Evolutionary conservation across 2,329 filamentous ascomycete genomes (phyloP).

Genomic region (Cordyceps cicadae): DNA sequence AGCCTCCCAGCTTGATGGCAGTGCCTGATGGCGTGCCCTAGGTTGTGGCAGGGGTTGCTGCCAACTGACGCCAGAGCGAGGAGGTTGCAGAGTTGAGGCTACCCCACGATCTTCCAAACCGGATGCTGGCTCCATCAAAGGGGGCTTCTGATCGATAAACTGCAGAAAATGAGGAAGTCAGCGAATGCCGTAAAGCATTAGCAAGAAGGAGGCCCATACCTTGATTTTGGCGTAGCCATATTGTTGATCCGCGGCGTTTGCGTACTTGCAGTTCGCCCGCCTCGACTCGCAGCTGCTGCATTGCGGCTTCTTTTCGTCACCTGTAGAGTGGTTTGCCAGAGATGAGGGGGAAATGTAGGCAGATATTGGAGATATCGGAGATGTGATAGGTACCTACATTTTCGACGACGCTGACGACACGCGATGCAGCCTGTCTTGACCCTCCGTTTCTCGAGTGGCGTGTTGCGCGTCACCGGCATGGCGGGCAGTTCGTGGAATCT

Average conservation of each 20-base stretch:
- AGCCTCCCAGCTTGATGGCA: slow-evolving; percentile 14
- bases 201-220: neutral
- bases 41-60: neutral
- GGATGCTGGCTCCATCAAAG: neutral
- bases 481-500: neutral
- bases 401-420: slow-evolving; percentile 16
- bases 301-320: slow-evolving; percentile 16
- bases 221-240: slow-evolving; percentile 10
- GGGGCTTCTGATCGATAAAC: neutral
- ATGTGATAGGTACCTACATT: slow-evolving; percentile 10
- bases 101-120: neutral
- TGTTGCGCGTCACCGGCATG: slow-evolving; percentile 15
- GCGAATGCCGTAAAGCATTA: no score
- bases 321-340: neutral
- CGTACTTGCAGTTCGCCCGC: slow-evolving; percentile 13
- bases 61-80: neutral
- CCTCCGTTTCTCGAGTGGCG: slow-evolving; percentile 15
- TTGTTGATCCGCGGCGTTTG: neutral
- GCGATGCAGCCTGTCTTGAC: slow-evolving; percentile 17
- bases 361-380: no score
- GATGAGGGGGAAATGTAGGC: no score
- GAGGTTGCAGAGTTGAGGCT: neutral
- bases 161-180: no score
- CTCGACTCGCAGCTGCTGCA: slow-evolving; percentile 15
- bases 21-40: neutral